Evolutionary conservation across 495 filamentous ascomycete genomes (phyloP), one percentile per base, ranked within the genome.

Genomic region (Friedmanniomyces simplex): DNA sequence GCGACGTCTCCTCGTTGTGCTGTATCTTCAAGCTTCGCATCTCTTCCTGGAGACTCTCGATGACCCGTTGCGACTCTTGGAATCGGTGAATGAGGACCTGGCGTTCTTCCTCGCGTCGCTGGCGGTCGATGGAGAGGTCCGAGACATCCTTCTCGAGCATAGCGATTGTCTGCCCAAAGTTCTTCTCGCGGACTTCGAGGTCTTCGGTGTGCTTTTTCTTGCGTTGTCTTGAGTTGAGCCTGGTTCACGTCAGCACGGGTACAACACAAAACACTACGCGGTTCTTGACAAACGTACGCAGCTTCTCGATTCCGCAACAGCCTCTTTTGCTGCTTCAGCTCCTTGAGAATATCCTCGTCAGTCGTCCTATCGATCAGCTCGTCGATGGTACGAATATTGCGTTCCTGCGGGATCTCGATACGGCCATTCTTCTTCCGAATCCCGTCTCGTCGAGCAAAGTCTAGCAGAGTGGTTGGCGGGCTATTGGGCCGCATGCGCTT

Each of bases 361-460:
- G 75, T 86, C 20, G 89, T 91, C 70, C 87, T 82, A 32, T 83
- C 79, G 73, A 99, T 96, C 65, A 97, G 74, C 52, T 87, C 81
- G 70, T 99, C 93, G 74, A 99, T 97, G 71, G 95, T 97, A 75
- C 79, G 83, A 59, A 97, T 79, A 62, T 87, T 97, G 43, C 91
- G 81, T 74, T 96, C 94, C 12, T 87, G 83, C 4, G 93, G 93
- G 59, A 99, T 97, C 68, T 97, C 93, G 72, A 99, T 96, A 47
- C 94, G 85, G 63, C 91, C 91, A 66, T 99, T 99, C 85, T 96
- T 97, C 84, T 99, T 99, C 62, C 94, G 83, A 73, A 97, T 95
- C 49, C 93, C 93, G 67, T 95, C 91, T 63, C 90, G 83, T 62
- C 90, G 80, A 48, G 79, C 58, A 50, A 71, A 74, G 68, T 91